Evolutionary conservation across 192 early-diverging fungal genomes (phyloP), one percentile per base, ranked within the genome.

Genomic region (Pilobolus umbonatus): DNA sequence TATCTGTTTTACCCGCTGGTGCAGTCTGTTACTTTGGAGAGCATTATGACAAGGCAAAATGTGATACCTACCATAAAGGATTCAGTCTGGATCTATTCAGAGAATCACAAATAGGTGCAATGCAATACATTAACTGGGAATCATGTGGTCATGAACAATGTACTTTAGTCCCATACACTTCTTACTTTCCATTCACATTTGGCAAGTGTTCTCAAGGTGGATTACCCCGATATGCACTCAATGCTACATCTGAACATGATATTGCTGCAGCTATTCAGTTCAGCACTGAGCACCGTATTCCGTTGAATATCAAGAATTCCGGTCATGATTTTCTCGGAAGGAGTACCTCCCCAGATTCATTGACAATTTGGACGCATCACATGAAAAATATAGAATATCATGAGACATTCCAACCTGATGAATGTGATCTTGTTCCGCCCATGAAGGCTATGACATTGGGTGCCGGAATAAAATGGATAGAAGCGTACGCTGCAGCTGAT

Each of bases 301-400:
- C 72, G 5, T 64, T 83, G 9, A 80, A 62, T 28, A 66, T 83
- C 40, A 81, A 82, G 55, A 80, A 80, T 49, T 76, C 81, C 7
- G 81, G 81, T 0, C 80, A 83, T 45, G 77, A 80, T 31, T 72
- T 34, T 19, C 45, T 65, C 3, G 80, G 81, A 4, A 65, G 78
- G 11, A 73, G 65, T 32, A 77, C 62, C 0, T 81, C 64, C 9
- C 42, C 77, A 2, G 65, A 63, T 3, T 69, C 80, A 7, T 36
- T 83, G 30, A 69, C 46, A 7, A 54, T 83, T 6, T 83, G 78
- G 78, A 67, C 68, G 9, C 60, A 68, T 30, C 28, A 71, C 45
- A 58, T 83, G 61, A 64, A 72, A 12, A 25, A 64, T 4, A 75
- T 77, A 8, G 17, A 38, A 1, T 60, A 73, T 31, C 30, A 25